phyloP scores from a whole-genome alignment of 768 basidiomycete species.

The Cystobasidium ongulense region DNA sequence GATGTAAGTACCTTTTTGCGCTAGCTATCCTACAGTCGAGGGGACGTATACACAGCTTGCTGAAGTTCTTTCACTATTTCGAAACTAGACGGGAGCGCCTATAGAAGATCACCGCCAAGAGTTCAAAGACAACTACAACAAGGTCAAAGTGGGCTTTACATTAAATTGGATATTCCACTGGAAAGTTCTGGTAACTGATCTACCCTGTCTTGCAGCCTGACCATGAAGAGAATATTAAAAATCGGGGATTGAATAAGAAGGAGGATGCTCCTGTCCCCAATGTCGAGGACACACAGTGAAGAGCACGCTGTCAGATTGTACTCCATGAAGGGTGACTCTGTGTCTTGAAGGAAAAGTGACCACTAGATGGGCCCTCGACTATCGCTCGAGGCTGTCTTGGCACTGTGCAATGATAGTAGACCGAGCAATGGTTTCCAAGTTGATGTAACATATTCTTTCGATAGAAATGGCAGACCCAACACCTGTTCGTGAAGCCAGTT shows the following conservation, averaged over 20 bases:
- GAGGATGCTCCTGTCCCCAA: constrained; percentile 6
- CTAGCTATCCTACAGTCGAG: no score
- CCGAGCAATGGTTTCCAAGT: no score
- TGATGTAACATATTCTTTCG: no score
- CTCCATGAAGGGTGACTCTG: no score
- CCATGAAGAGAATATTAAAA: constrained; percentile 6
- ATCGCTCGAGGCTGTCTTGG: no score
- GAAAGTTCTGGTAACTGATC: background rate
- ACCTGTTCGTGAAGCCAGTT: no score
- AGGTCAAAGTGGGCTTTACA: background rate
- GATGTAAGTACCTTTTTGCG: constrained; percentile 2
- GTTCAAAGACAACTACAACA: constrained; percentile 13
- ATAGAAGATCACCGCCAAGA: constrained; percentile 18
- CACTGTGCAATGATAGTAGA: no score
- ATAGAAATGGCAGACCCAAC: no score
- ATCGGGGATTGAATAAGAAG: constrained; percentile 13
- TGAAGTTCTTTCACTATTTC: background rate
- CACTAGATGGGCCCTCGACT: no score
- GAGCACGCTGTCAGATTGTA: no score
- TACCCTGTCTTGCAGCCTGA: constrained; percentile 3
- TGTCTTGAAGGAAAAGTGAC: no score
- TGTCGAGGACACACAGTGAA: background rate
- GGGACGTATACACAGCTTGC: background rate
- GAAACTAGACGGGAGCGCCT: constrained; percentile 17
- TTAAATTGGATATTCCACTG: background rate